Conservation (phyloP, 345 rosid genomes). For the Dimocarpus longan region DNA sequence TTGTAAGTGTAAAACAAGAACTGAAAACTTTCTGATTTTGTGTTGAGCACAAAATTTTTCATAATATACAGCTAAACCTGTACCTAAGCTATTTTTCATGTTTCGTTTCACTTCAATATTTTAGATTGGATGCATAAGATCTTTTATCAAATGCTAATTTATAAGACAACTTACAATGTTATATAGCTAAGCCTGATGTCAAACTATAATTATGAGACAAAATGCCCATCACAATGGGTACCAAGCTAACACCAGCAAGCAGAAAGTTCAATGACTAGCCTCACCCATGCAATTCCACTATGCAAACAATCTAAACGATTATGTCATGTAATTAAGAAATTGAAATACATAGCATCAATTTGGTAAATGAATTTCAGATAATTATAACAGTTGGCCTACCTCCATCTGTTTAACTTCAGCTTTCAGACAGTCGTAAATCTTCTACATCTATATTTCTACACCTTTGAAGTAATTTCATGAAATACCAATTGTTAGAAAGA, state of each 20-base stretch:
- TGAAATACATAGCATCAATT: too few relatives aligned
- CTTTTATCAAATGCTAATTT: background rate
- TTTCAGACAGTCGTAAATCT: conserved; percentile 71
- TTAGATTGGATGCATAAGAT: background rate
- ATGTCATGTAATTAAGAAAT: background rate
- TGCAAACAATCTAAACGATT: too few relatives aligned
- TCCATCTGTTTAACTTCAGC: conserved; percentile 56
- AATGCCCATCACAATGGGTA: too few relatives aligned
- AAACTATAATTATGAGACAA: too few relatives aligned
- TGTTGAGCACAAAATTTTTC: too few relatives aligned
- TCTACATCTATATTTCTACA: conserved; percentile 66
- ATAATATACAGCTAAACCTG: too few relatives aligned
- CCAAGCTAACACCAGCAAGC: too few relatives aligned
- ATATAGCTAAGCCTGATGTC: background rate
- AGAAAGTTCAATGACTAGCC: too few relatives aligned
- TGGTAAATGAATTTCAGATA: background rate
- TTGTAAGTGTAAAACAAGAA: too few relatives aligned
- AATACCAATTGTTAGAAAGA: too few relatives aligned
- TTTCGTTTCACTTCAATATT: background rate
- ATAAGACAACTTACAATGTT: background rate
- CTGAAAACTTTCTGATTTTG: too few relatives aligned
- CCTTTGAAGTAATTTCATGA: conserved; percentile 38
- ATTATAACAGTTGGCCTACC: conserved; percentile 40
- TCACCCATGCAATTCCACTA: too few relatives aligned
- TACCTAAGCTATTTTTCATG: background rate